Base-by-base conservation (phyloP, 1,284 basidiomycete species). In the Inonotus obliquus region DNA sequence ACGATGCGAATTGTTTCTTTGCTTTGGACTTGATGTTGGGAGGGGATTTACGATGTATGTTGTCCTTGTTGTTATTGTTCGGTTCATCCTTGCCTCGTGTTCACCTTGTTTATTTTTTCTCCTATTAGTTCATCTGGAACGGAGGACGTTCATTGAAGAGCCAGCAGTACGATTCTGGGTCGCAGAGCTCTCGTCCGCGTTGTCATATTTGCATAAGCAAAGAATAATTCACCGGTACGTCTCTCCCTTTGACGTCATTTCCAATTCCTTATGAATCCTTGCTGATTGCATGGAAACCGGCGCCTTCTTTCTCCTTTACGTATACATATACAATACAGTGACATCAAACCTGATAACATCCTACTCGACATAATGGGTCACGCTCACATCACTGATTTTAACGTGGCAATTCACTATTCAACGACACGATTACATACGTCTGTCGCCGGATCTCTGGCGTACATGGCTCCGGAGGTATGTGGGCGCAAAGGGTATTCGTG, bases 1-100 rank as follows among this genome's bases (percentile, higher is more conserved):
- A 98, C 71, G 96, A 98, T 70, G 91, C 95, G 70, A 98, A 97
- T 72, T 94, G 96, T 71, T 98, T 98, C 81, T 98, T 98, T 77
- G 95, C 98, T 9, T 78, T 98, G 61, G 96, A 98, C 73, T 81
- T 98, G 54, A 98, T 98, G 96, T 79, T 98, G 1, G 96, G 96
- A 25, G 96, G 96, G 9, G 95, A 98, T 75, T 75, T 98, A 67
- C 81, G 96, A 67, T 98, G 92, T 94, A 72, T 69, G 91, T 45
- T 23, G 32, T 47, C 37, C 60, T 41, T 9, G 11, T 38, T 54
- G 32, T 44, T 39, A 19, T 41, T 84, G 41, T 77, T 80, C 9
- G 68, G 78, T 65, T 77, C 77, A 2, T 67, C 19, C 41, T 81
- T 13, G n/a, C 19, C 37, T 21, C 45, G 49, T 54, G 57, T 59